Evolutionary conservation across 108 stramenopile genomes (phyloP).

Genomic region (Stephanodiscus triporus): DNA sequence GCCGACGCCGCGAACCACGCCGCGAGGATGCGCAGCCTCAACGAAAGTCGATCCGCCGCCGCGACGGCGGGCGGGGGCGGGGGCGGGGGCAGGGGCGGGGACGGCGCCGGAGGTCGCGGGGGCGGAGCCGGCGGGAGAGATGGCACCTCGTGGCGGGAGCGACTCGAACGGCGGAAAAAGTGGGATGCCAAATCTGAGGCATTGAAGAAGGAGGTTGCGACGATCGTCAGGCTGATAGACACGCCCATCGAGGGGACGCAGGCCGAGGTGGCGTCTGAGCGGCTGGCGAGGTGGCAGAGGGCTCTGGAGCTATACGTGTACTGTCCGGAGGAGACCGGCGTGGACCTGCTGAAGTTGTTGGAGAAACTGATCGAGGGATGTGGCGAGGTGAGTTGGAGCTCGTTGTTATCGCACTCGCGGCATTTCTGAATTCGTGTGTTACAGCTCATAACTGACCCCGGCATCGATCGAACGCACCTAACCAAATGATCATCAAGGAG

Average conservation of each 20-base stretch:
- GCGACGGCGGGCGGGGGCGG: neutral
- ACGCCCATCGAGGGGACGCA: slow-evolving; percentile 55
- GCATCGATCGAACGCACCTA: slow-evolving; percentile 5
- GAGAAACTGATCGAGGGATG: slow-evolving; percentile 73
- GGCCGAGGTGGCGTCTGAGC: slow-evolving; percentile 59
- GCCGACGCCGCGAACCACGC: slow-evolving; percentile 41
- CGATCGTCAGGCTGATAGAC: slow-evolving; percentile 23
- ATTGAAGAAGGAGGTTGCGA: slow-evolving; percentile 33
- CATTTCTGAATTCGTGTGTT: neutral
- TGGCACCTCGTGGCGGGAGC: slow-evolving; percentile 24
- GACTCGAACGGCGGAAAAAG: slow-evolving; percentile 26
- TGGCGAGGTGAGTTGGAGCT: slow-evolving; percentile 50
- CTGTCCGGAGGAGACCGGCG: slow-evolving; percentile 52
- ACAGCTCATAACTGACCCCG: neutral
- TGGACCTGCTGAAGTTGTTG: slow-evolving; percentile 63
- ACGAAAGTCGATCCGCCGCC: slow-evolving; percentile 7
- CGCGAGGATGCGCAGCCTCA: slow-evolving; percentile 26
- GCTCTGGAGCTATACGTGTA: slow-evolving; percentile 82
- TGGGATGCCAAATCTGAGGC: slow-evolving; percentile 41
- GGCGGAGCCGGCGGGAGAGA: slow-evolving; percentile 1
- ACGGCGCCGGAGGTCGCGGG: neutral
- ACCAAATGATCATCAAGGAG: slow-evolving; percentile 46
- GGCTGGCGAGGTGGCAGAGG: slow-evolving; percentile 73
- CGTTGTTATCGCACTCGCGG: neutral
- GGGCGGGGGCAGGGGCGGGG: neutral